A percentile compares a stretch with the other conserved stretches of the same genome.
These are phyloP conservation scores for Aleurites moluccanus DNA, from an alignment of 441 rosid species.

Conservation along the genomic window DNA sequence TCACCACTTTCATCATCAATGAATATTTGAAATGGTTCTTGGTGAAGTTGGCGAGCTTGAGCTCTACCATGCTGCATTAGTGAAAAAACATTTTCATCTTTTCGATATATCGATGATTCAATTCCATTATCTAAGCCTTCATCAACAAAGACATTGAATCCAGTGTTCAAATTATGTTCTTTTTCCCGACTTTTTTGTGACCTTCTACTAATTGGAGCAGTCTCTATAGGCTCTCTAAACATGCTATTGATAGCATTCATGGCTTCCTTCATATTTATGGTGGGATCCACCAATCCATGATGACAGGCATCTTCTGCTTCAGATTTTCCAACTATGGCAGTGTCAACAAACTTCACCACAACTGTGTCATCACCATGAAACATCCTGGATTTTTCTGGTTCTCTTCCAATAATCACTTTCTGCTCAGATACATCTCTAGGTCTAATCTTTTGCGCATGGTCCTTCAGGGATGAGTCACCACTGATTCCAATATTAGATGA, in stretches of 20 bases:
- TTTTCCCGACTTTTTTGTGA: conserved; percentile 39
- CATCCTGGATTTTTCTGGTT: conserved; percentile 31
- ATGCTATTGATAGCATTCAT: conserved; percentile 74
- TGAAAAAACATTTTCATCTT: conserved; percentile 28
- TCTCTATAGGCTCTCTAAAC: conserved; percentile 83
- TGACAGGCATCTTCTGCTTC: conserved; percentile 81
- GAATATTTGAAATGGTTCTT: conserved; percentile 57
- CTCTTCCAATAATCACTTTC: conserved; percentile 31
- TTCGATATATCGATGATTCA: conserved; percentile 22
- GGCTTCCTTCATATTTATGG: conserved; percentile 83
- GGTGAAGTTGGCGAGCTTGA: conserved; percentile 33
- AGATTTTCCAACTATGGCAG: conserved; percentile 69
- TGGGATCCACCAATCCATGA: conserved; percentile 89
- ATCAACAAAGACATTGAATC: conserved; percentile 57
- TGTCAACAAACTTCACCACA: conserved; percentile 63
- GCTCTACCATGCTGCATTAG: conserved; percentile 25
- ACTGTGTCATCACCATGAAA: conserved; percentile 46
- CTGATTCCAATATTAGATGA: background rate
- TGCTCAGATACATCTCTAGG: conserved; percentile 24
- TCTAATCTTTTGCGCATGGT: conserved; percentile 12
- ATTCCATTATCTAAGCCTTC: conserved; percentile 41
- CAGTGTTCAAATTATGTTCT: conserved; percentile 37
- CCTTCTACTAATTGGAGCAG: conserved; percentile 47
- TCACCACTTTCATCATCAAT: conserved; percentile 59
- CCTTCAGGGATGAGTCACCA: conserved; percentile 12